Evolutionary conservation across 2,329 filamentous ascomycete genomes (phyloP).

Genomic region (Aspergillus pseudoviridinutans): DNA sequence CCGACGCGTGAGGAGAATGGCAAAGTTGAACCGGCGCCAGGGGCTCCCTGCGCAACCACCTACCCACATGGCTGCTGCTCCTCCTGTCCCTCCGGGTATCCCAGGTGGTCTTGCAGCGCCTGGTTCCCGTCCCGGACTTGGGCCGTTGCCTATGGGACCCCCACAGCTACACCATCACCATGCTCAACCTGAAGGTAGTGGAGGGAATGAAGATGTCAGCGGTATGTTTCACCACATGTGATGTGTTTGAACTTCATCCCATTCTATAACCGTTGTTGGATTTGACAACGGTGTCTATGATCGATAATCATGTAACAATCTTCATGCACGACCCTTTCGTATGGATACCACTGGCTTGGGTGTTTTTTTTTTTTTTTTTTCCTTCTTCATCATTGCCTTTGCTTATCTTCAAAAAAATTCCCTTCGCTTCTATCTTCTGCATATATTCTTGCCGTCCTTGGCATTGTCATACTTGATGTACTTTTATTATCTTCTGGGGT

Average conservation of each 20-base stretch:
- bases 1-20: conserved; percentile 87
- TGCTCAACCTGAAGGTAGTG: conserved; percentile 63
- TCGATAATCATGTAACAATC: conserved; percentile 11
- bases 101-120: conserved; percentile 56
- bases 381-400: background rate
- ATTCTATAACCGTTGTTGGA: background rate
- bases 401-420: background rate
- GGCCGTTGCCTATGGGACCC: conserved; percentile 66
- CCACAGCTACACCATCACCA: conserved; percentile 71
- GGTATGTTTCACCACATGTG: conserved; percentile 98
- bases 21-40: conserved; percentile 89
- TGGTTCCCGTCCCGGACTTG: conserved; percentile 32
- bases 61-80: conserved; percentile 62
- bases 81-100: conserved; percentile 60
- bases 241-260: conserved; percentile 32
- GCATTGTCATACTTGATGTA: background rate
- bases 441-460: background rate
- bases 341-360: conserved; percentile 5
- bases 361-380: conserved; percentile 3
- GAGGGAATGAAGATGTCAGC: conserved; percentile 68
- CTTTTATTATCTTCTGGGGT: conserved; percentile 11
- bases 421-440: conserved; percentile 3
- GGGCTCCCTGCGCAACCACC: conserved; percentile 58
- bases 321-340: background rate
- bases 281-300: conserved; percentile 6